phyloP scores from a whole-genome alignment of 2,329 filamentous ascomycete species.

The Colletotrichum sansevieriae region DNA sequence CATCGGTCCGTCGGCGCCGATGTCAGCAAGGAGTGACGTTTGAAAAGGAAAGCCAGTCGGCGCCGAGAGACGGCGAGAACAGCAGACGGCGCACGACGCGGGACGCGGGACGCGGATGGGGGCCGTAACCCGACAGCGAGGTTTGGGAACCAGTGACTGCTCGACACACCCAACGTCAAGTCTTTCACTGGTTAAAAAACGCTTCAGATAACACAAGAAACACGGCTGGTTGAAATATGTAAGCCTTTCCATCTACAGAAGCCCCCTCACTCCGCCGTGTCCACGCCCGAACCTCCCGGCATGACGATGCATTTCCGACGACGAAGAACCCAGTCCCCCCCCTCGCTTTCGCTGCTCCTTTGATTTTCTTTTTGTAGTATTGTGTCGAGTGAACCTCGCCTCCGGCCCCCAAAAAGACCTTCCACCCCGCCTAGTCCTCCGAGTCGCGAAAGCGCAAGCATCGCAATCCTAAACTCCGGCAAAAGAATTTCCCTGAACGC shows the following conservation, averaged over 20 bases:
- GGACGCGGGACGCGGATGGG: no score
- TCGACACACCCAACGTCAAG: background rate
- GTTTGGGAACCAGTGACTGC: no score
- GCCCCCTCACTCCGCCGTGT: constrained; percentile 30
- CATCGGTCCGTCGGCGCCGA: background rate
- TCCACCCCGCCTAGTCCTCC: constrained; percentile 35
- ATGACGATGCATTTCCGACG: constrained; percentile 37
- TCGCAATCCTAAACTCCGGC: constrained; percentile 44
- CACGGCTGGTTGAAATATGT: constrained; percentile 39
- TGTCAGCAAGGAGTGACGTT: background rate
- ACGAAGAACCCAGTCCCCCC: constrained; percentile 10
- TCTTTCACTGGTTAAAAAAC: background rate
- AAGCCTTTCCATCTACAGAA: constrained; percentile 41
- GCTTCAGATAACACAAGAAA: constrained; percentile 13
- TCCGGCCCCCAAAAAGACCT: constrained; percentile 29
- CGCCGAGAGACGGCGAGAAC: background rate
- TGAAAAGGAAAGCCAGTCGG: background rate
- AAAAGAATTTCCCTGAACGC: constrained; percentile 41
- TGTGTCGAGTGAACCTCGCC: constrained; percentile 34
- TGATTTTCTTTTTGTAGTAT: constrained; percentile 14
- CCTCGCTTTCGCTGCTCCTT: constrained; percentile 20
- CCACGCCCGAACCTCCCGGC: constrained; percentile 25
- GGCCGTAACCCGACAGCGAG: no score
- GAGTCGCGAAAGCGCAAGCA: constrained; percentile 37
- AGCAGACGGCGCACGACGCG: no score